These are phyloP conservation scores for Agaricales sp. DNA, from an alignment of 1,284 basidiomycete species.

Conservation along the genomic window DNA sequence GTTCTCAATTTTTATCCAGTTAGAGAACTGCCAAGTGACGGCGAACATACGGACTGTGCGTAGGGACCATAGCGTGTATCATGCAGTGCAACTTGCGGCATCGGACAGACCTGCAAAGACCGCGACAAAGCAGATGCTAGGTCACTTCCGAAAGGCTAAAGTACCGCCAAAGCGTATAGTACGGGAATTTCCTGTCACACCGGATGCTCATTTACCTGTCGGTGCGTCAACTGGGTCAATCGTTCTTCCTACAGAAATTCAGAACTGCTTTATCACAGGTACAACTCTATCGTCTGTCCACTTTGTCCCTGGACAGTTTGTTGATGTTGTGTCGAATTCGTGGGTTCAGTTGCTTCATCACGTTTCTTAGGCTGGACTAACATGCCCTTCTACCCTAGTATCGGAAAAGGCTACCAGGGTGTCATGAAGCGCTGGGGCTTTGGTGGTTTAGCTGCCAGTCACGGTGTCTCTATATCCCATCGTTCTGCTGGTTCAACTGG, in stretches of 20 bases:
- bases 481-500: slow-evolving; percentile 91
- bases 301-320: slow-evolving; percentile 95
- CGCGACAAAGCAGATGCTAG: slow-evolving; percentile 66
- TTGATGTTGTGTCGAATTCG: slow-evolving; percentile 92
- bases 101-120: slow-evolving; percentile 60
- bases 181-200: slow-evolving; percentile 83
- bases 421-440: slow-evolving; percentile 97
- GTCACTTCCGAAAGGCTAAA: slow-evolving; percentile 80
- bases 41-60: slow-evolving; percentile 60
- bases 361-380: background rate
- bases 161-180: slow-evolving; percentile 83
- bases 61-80: slow-evolving; percentile 61
- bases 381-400: slow-evolving; percentile 35
- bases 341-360: slow-evolving; percentile 30
- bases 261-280: slow-evolving; percentile 33
- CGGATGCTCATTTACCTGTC: slow-evolving; percentile 84
- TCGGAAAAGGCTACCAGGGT: slow-evolving; percentile 96
- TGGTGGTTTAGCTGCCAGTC: slow-evolving; percentile 85
- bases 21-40: slow-evolving; percentile 81
- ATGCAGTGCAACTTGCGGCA: slow-evolving; percentile 81
- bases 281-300: slow-evolving; percentile 87
- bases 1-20: slow-evolving; percentile 26
- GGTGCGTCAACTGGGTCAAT: slow-evolving; percentile 37
- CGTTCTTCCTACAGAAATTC: background rate
- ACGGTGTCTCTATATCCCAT: slow-evolving; percentile 95